These are phyloP conservation scores for Agastache rugosa DNA, from an alignment of 257 asterid species.

Conservation along the genomic window DNA sequence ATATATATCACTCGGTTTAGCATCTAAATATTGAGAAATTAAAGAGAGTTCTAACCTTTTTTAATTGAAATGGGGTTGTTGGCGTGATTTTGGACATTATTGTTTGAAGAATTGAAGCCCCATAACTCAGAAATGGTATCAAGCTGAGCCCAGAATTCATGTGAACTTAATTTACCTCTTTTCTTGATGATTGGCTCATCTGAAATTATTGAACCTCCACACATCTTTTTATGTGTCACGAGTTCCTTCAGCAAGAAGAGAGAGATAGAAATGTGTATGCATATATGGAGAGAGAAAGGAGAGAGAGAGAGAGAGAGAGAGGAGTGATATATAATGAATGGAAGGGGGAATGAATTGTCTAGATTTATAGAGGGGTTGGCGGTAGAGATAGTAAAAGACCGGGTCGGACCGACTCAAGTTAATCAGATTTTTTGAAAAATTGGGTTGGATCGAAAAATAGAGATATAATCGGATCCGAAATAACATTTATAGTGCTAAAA, in stretches of 20 bases:
- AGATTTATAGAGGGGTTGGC: slow-evolving; percentile 32
- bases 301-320: background rate
- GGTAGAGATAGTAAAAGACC: too few relatives aligned
- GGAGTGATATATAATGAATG: background rate
- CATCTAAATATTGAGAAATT: background rate
- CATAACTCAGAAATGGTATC: slow-evolving; percentile 64
- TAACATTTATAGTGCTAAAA: too few relatives aligned
- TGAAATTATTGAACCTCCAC: slow-evolving; percentile 87
- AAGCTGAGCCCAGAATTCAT: slow-evolving; percentile 72
- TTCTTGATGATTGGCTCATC: slow-evolving; percentile 58
- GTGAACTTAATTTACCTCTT: slow-evolving; percentile 52
- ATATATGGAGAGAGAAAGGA: slow-evolving; percentile 26
- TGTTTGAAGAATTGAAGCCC: slow-evolving; percentile 58
- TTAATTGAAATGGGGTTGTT: slow-evolving; percentile 30
- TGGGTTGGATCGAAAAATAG: too few relatives aligned
- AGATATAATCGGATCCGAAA: too few relatives aligned
- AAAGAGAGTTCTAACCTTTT: slow-evolving; percentile 36
- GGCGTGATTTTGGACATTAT: slow-evolving; percentile 21
- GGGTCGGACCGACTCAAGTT: too few relatives aligned
- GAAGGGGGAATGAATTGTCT: slow-evolving; percentile 13
- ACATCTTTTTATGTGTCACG: slow-evolving; percentile 45
- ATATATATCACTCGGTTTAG: background rate
- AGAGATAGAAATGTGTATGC: slow-evolving; percentile 30
- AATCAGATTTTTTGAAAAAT: too few relatives aligned
- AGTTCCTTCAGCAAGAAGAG: slow-evolving; percentile 6